Percentiles rank a stretch among this genome's conserved stretches.
Evolutionary conservation across 139 green algal species (phyloP).

Genomic region (Chlorella sorokiniana): DNA sequence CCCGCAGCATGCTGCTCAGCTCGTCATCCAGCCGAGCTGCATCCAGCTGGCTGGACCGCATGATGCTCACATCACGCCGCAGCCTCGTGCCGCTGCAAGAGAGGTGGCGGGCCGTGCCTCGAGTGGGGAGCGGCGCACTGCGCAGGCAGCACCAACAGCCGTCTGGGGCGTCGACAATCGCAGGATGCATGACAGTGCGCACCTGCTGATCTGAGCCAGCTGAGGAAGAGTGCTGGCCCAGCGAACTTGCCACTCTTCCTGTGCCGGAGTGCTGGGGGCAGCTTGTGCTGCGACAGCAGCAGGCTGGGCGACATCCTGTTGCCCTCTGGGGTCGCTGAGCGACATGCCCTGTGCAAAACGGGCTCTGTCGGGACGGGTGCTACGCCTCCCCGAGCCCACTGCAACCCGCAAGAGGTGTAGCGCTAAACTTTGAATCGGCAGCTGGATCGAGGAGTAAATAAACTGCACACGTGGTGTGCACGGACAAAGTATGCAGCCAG

Average conservation of each 20-base stretch:
- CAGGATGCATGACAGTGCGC: not conserved
- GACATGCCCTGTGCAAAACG: no score
- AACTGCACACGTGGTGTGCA: no score
- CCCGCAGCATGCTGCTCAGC: constrained; percentile 75
- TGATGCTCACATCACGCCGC: constrained; percentile 48
- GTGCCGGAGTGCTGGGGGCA: constrained; percentile 20
- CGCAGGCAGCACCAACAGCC: not conserved
- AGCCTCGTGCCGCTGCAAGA: constrained; percentile 30
- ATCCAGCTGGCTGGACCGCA: constrained; percentile 85
- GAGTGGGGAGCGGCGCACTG: not conserved
- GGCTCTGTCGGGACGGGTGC: no score
- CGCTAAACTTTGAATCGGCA: no score
- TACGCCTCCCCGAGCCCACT: no score
- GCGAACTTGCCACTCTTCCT: constrained; percentile 49
- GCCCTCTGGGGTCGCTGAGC: no score
- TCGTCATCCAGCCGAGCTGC: constrained; percentile 81
- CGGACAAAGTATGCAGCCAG: no score
- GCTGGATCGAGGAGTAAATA: no score
- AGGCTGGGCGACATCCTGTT: not conserved
- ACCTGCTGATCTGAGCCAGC: not conserved
- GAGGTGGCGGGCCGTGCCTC: not conserved
- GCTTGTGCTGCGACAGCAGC: not conserved
- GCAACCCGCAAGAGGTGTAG: no score
- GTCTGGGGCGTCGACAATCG: not conserved
- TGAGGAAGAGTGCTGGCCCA: constrained; percentile 25